Conservation (phyloP, 2,329 filamentous ascomycete species). For the Fusarium citri region DNA sequence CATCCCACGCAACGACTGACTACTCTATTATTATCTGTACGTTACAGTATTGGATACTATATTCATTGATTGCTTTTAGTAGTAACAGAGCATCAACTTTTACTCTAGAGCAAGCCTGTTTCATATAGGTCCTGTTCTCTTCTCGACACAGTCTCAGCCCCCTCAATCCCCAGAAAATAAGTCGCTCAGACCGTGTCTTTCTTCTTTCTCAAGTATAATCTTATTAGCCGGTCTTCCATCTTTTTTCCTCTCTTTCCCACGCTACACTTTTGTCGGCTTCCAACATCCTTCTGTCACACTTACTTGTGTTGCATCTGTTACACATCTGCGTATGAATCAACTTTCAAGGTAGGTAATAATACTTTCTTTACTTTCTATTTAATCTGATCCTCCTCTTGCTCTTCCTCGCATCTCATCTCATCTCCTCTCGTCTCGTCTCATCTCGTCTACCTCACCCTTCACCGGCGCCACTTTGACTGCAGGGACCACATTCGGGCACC, state of each 20-base stretch:
- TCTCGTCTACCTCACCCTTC: constrained; percentile 8
- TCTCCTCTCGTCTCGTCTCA: too few species aligned
- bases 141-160: constrained; percentile 19
- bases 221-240: constrained; percentile 9
- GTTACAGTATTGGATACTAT: constrained; percentile 9
- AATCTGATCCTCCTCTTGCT: neutral
- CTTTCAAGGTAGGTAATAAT: constrained; percentile 8
- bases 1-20: constrained; percentile 31
- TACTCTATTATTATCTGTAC: constrained; percentile 1
- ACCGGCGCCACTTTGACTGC: constrained; percentile 10
- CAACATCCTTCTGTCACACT: constrained; percentile 30
- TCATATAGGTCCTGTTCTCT: constrained; percentile 25
- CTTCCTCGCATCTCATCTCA: neutral
- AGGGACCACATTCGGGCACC: constrained; percentile 17
- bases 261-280: constrained; percentile 5
- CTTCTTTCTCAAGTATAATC: constrained; percentile 11
- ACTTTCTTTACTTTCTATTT: neutral
- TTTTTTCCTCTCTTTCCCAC: constrained; percentile 7
- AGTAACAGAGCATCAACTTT: neutral
- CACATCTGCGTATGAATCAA: constrained; percentile 7
- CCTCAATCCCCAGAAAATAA: constrained; percentile 5
- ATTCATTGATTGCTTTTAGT: constrained; percentile 21
- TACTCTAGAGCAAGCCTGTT: constrained; percentile 17
- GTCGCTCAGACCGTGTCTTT: constrained; percentile 15
- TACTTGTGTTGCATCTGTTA: constrained; percentile 25